Evolutionary conservation across 1,139 yeast genomes (phyloP).

Genomic region (Suhomyces anneliseae): DNA sequence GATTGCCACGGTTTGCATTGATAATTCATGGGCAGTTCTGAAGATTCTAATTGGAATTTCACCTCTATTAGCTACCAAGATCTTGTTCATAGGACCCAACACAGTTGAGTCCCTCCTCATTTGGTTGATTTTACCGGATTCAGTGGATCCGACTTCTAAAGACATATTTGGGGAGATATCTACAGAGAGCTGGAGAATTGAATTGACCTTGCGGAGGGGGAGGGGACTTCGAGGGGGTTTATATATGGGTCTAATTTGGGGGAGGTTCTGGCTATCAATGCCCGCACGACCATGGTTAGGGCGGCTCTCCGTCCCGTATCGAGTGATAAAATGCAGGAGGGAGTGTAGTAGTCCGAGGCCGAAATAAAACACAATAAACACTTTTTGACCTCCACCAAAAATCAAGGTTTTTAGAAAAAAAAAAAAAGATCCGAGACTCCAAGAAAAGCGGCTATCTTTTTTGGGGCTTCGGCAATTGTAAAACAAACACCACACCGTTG

Average conservation of each 20-base stretch:
- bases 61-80: constrained; percentile 93
- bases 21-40: constrained; percentile 95
- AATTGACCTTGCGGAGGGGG: background rate
- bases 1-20: constrained; percentile 97
- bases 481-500: no score
- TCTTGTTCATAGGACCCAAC: constrained; percentile 67
- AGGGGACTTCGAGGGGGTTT: background rate
- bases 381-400: no score
- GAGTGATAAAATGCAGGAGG: constrained; percentile 3
- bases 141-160: constrained; percentile 20
- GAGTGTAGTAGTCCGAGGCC: constrained; percentile 5
- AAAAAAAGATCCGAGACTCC: no score
- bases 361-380: background rate
- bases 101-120: constrained; percentile 65
- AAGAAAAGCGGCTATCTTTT: no score
- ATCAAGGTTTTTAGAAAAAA: no score
- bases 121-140: constrained; percentile 38
- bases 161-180: constrained; percentile 2
- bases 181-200: constrained; percentile 1
- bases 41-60: constrained; percentile 90
- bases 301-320: background rate
- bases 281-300: background rate
- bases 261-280: background rate
- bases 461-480: no score
- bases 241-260: background rate